Base-by-base conservation (phyloP, 768 basidiomycete species). In the Nidula microcarpa region DNA sequence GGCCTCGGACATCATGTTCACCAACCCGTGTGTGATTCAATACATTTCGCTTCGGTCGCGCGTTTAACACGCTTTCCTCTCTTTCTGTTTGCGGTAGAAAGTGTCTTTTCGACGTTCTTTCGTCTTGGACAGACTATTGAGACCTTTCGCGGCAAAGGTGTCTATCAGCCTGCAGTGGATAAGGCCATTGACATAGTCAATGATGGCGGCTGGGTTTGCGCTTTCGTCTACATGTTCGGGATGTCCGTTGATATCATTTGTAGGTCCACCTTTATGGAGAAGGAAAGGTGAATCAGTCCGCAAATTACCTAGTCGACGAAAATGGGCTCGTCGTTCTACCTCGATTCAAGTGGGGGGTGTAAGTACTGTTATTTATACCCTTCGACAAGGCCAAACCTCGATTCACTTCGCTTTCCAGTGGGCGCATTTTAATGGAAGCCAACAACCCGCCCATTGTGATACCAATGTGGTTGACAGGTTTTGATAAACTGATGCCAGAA, bases 301-400 rank as follows among this genome's bases (percentile, higher is more conserved):
- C 72, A n/a, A 67, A 66, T 9, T 85, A 87, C 63, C 63, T 66
- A 37, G 65, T 62, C 48, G 69, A 70, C 48, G 63, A 61, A 36
- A 60, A 73, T 53, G 82, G 84, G 9, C 56, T 72, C 5, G 73
- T 76, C 14, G 67, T 66, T 59, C 68, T 97, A 49, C 77, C 85
- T 6, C 76, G 91, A 46, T 96, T 97, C 70, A 97, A 95, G 74
- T 98, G 95, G 95, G 95, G 95, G 53, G 74, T 95, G 94, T 95
- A 65, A 68, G 94, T 85, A 41, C 39, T 23, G 23, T 23, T 23
- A 23, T 23, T 23, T 23, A 23, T 23, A 23, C 55, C 30, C 13
- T 47, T 34, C 50, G 34, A 14, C 47, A 47, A 41, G 47, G 39
- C 36, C 30, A 23, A 34, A 33, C 54, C 43, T 54, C 53, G 48